Evolutionary conservation across 495 filamentous ascomycete genomes (phyloP).

Genomic region (Neurospora intermedia): DNA sequence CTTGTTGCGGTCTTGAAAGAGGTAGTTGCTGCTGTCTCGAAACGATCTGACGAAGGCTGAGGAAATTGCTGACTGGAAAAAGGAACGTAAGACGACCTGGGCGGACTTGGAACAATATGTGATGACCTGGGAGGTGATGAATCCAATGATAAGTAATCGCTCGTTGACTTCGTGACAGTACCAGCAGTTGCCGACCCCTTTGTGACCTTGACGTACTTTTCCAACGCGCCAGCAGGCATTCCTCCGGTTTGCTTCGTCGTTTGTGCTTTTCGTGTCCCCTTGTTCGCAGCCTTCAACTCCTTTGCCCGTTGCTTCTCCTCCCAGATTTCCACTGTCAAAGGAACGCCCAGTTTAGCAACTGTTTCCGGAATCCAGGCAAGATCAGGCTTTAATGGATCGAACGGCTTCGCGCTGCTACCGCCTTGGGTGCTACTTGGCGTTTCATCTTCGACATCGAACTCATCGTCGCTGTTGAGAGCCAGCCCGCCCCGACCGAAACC

Average conservation of each 20-base stretch:
- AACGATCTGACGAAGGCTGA: background rate
- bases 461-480: slow-evolving; percentile 43
- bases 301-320: slow-evolving; percentile 51
- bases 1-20: slow-evolving; percentile 2
- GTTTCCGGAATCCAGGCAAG: slow-evolving; percentile 66
- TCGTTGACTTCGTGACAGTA: slow-evolving; percentile 1
- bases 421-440: slow-evolving; percentile 4
- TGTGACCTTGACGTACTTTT: slow-evolving; percentile 30
- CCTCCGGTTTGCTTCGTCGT: slow-evolving; percentile 14
- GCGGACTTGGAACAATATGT: background rate
- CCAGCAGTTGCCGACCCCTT: slow-evolving; percentile 13
- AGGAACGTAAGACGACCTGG: background rate
- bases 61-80: background rate
- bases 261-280: slow-evolving; percentile 16
- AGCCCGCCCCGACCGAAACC: slow-evolving; percentile 38
- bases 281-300: slow-evolving; percentile 11
- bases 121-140: background rate
- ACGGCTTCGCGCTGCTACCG: slow-evolving; percentile 38
- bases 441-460: slow-evolving; percentile 41
- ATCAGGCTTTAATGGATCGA: slow-evolving; percentile 60
- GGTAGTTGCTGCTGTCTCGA: background rate
- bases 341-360: slow-evolving; percentile 57
- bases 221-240: slow-evolving; percentile 19
- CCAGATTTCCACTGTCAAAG: slow-evolving; percentile 66
- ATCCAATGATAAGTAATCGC: background rate